A percentile compares a stretch with the other conserved stretches of the same genome.
Conservation (phyloP, 148 eudicot genomes). For the Fagopyrum homotropicum region DNA sequence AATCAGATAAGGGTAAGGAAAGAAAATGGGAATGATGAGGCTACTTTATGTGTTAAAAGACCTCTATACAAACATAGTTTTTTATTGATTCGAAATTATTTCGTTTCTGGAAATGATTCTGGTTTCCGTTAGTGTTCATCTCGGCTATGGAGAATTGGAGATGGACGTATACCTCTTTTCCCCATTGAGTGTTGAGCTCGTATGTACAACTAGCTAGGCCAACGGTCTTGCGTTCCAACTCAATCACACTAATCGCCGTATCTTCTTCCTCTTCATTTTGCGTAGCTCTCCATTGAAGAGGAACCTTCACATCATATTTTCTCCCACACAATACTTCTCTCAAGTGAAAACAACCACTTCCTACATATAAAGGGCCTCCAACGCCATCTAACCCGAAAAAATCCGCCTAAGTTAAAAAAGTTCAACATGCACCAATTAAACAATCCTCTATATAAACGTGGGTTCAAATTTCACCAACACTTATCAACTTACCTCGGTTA, state of each 20-base stretch:
- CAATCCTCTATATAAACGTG: background rate
- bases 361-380: conserved; percentile 76
- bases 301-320: conserved; percentile 26
- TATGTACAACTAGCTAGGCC: conserved; percentile 49
- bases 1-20: too few relatives aligned
- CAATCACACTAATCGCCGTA: too few relatives aligned
- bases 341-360: conserved; percentile 83
- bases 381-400: conserved; percentile 58
- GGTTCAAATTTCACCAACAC: background rate
- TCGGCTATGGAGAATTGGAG: too few relatives aligned
- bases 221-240: conserved; percentile 38
- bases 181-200: conserved; percentile 72
- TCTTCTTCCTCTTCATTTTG: conserved; percentile 4
- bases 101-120: too few relatives aligned
- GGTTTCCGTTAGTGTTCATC: too few relatives aligned
- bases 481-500: background rate
- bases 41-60: too few relatives aligned
- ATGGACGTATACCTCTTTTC: conserved; percentile 47
- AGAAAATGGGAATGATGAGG: too few relatives aligned
- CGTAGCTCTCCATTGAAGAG: background rate
- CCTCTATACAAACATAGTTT: too few relatives aligned
- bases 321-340: conserved; percentile 62
- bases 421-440: background rate
- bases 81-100: too few relatives aligned
- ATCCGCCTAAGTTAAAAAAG: conserved; percentile 38